Conservation (phyloP, 768 basidiomycete genomes). For the Leccinellum luteum region DNA sequence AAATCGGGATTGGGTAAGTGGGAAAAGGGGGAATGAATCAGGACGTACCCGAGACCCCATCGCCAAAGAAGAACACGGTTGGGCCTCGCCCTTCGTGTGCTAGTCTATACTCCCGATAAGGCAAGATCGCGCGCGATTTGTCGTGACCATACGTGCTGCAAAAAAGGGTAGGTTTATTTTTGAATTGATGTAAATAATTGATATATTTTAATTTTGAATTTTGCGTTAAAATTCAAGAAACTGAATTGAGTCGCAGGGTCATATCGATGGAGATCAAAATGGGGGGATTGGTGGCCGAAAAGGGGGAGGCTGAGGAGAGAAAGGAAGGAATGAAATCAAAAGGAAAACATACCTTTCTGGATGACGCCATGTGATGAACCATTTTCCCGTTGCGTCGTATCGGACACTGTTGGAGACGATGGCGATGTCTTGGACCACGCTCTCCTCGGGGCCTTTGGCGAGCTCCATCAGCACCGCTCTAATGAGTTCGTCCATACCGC, state of each 20-base stretch:
- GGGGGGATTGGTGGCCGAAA: not conserved
- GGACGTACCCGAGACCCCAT: slow-evolving; percentile 86
- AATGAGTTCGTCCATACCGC: slow-evolving; percentile 93
- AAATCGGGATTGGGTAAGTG: not conserved
- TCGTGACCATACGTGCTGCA: slow-evolving; percentile 84
- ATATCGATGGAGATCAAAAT: not conserved
- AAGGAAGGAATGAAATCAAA: not conserved
- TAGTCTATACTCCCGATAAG: slow-evolving; percentile 57
- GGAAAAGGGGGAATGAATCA: not conserved
- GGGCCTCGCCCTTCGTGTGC: slow-evolving; percentile 40
- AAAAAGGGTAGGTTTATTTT: not conserved
- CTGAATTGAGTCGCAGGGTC: not conserved
- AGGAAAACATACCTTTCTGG: slow-evolving; percentile 65
- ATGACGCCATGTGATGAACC: slow-evolving; percentile 86
- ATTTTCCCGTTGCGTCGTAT: slow-evolving; percentile 54
- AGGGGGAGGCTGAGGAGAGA: not conserved
- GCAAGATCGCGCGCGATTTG: slow-evolving; percentile 92
- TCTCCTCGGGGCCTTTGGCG: slow-evolving; percentile 51
- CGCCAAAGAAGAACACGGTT: slow-evolving; percentile 93
- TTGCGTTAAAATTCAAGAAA: not conserved
- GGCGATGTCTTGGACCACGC: slow-evolving; percentile 72
- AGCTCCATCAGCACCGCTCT: slow-evolving; percentile 81
- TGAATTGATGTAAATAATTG: not conserved
- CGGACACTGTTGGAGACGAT: slow-evolving; percentile 94
- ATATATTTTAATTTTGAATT: not conserved